phyloP scores from a whole-genome alignment of 345 rosid genomes.

The Kernera saxatilis region DNA sequence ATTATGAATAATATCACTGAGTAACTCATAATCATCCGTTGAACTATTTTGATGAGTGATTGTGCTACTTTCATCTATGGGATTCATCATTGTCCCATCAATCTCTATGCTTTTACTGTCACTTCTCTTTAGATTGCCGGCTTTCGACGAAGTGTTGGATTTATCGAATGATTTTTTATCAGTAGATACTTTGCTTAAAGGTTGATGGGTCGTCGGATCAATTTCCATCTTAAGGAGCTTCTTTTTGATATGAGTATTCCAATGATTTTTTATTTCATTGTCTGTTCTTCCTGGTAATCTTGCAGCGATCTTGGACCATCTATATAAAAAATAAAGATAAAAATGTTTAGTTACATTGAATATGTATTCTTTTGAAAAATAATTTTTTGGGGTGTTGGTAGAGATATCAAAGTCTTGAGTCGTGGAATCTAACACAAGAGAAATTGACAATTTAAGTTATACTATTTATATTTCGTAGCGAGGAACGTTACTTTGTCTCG shows the following conservation, averaged over 20 bases:
- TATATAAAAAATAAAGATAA: background rate
- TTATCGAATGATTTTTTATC: background rate
- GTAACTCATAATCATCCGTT: conserved; percentile 20
- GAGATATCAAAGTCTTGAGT: background rate
- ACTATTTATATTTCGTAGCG: background rate
- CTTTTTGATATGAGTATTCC: conserved; percentile 97
- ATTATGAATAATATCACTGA: conserved; percentile 42
- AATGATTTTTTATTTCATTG: conserved; percentile 89
- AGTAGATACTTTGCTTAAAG: background rate
- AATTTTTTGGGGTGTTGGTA: conserved; percentile 5
- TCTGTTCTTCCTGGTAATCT: conserved; percentile 91
- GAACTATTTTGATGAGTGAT: conserved; percentile 10
- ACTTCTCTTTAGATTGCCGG: background rate
- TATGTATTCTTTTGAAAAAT: background rate
- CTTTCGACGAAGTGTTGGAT: background rate
- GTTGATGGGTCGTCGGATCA: conserved; percentile 74
- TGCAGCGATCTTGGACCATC: conserved; percentile 97
- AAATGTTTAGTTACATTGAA: background rate
- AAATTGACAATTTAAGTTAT: conserved; percentile 11
- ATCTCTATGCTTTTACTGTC: background rate
- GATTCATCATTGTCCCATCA: background rate
- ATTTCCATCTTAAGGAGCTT: conserved; percentile 90
- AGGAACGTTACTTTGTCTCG: conserved; percentile 18
- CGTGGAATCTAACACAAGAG: conserved; percentile 6
- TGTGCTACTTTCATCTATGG: conserved; percentile 10